These are phyloP conservation scores for Larix kaempferi DNA, from an alignment of 75 land plant genomes.

Conservation along the genomic window DNA sequence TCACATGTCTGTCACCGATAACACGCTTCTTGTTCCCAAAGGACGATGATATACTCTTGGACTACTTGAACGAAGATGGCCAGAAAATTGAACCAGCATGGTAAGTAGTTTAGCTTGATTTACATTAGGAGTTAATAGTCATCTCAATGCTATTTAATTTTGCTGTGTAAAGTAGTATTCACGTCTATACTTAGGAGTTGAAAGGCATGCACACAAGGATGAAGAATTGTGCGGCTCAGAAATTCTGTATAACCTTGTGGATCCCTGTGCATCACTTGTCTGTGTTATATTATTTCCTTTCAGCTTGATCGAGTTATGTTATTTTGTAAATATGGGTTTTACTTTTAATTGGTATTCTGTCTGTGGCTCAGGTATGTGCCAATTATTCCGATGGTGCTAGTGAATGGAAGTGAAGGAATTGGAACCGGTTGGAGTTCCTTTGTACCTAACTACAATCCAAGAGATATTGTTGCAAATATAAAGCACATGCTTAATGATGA, in stretches of 20 bases:
- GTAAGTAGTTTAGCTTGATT: slow-evolving; percentile 25
- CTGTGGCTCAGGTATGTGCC: slow-evolving; percentile 75
- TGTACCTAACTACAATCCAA: slow-evolving; percentile 93
- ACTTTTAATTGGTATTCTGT: slow-evolving; percentile 1
- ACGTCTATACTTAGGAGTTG: neutral
- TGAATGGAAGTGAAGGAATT: slow-evolving; percentile 99
- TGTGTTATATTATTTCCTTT: neutral
- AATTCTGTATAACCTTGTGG: neutral
- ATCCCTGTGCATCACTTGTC: too few relatives aligned
- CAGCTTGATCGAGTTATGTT: neutral
- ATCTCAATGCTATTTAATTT: neutral
- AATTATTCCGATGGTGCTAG: slow-evolving; percentile 85
- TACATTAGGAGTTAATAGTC: neutral
- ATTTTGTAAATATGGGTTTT: neutral
- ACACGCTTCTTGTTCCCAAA: slow-evolving; percentile 87
- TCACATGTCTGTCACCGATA: slow-evolving; percentile 66
- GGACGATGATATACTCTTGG: slow-evolving; percentile 84
- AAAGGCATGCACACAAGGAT: neutral
- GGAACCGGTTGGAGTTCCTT: slow-evolving; percentile 99
- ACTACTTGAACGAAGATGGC: slow-evolving; percentile 91
- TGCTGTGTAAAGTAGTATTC: neutral
- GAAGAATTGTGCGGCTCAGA: neutral
- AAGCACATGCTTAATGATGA: slow-evolving; percentile 66
- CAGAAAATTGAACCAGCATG: slow-evolving; percentile 90
- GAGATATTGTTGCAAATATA: slow-evolving; percentile 86